Evolutionary conservation across 768 basidiomycete genomes (phyloP).

Genomic region (Lentinula guzmanii): DNA sequence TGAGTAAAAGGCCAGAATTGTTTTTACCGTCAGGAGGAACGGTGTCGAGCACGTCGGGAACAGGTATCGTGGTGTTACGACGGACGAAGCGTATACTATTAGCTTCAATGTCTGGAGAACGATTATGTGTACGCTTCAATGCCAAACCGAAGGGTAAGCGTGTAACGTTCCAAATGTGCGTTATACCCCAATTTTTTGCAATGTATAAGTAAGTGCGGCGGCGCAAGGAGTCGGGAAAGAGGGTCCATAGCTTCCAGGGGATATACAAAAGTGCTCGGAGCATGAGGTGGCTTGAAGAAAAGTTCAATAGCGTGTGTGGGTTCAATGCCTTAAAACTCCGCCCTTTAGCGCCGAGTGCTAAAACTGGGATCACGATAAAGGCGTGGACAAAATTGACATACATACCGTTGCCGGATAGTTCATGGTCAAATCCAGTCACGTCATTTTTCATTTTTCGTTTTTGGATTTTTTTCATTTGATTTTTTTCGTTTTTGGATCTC

Average conservation of each 20-base stretch:
- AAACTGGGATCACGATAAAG: too few relatives aligned
- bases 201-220: neutral
- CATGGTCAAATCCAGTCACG: neutral
- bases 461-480: neutral
- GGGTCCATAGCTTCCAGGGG: neutral
- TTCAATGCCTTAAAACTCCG: too few relatives aligned
- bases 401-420: neutral
- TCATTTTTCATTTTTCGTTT: too few relatives aligned
- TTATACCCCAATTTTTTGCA: neutral
- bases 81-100: conserved; percentile 15
- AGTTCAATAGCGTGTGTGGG: neutral
- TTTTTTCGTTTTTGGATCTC: neutral
- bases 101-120: conserved; percentile 10
- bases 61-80: conserved; percentile 17
- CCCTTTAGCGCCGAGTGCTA: too few relatives aligned
- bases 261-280: neutral
- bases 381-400: too few relatives aligned
- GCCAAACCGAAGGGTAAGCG: neutral
- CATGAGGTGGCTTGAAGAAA: neutral
- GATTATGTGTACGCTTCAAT: neutral
- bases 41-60: conserved; percentile 15
- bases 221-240: neutral
- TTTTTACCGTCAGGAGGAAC: neutral
- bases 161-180: neutral
- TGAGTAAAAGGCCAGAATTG: conserved; percentile 7